phyloP scores from a whole-genome alignment of 1,139 yeast genomes.

The Blastobotrys aristatus region DNA sequence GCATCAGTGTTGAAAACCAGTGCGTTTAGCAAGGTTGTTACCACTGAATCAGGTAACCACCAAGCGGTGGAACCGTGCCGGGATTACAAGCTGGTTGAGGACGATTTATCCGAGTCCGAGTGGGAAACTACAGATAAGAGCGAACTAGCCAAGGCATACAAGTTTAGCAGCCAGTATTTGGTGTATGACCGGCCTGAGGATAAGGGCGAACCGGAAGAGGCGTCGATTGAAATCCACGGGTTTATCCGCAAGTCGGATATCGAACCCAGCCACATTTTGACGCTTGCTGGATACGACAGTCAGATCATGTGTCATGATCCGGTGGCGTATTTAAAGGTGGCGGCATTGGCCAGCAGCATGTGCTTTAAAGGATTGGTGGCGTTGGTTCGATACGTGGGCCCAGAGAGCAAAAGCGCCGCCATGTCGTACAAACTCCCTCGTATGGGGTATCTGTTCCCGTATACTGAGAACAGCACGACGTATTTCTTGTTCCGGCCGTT shows the following conservation, averaged over 20 bases:
- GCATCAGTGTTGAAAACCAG: background rate
- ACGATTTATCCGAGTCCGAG: background rate
- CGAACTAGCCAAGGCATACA: background rate
- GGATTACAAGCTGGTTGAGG: no score
- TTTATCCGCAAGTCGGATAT: no score
- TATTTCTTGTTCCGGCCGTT: slow-evolving; percentile 29
- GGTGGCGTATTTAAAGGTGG: no score
- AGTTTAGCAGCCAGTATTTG: background rate
- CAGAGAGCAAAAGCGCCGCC: background rate
- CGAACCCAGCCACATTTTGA: no score
- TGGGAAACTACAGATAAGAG: background rate
- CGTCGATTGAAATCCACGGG: no score
- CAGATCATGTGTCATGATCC: no score
- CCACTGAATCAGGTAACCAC: background rate
- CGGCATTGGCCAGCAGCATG: no score
- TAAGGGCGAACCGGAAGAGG: no score
- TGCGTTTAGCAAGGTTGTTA: background rate
- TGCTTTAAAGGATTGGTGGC: no score
- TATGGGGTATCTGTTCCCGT: slow-evolving; percentile 31
- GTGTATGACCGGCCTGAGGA: no score
- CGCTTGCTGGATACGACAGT: no score
- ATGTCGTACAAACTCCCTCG: no score
- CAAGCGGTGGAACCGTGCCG: background rate
- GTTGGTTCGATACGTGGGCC: slow-evolving; percentile 1
- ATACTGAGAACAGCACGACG: slow-evolving; percentile 26